Evolutionary conservation across 1,139 yeast species (phyloP).

Genomic region (Yarrowia galli): DNA sequence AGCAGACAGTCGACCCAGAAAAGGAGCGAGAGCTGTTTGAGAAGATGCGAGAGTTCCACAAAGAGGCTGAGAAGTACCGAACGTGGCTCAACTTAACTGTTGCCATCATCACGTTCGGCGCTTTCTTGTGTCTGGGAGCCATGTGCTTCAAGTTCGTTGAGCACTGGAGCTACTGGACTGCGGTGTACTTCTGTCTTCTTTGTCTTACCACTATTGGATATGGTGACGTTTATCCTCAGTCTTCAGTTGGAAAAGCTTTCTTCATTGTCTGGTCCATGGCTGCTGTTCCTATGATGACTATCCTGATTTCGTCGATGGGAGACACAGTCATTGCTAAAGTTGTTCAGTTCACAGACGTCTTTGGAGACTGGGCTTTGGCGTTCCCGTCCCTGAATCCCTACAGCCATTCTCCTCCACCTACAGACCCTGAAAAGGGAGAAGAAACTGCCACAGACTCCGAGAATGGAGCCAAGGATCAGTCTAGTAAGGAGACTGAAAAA

Average conservation of each 20-base stretch:
- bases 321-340: conserved; percentile 58
- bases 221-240: conserved; percentile 72
- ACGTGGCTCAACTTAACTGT: conserved; percentile 51
- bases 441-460: background rate
- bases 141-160: conserved; percentile 59
- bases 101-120: conserved; percentile 58
- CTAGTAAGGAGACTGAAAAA: conserved; percentile 33
- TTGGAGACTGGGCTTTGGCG: conserved; percentile 33
- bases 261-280: conserved; percentile 80
- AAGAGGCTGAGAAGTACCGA: conserved; percentile 51
- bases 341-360: conserved; percentile 35
- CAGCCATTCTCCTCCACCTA: background rate
- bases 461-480: conserved; percentile 24
- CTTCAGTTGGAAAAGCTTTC: conserved; percentile 72
- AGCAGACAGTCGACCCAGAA: conserved; percentile 29
- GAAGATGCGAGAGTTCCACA: conserved; percentile 60
- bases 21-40: conserved; percentile 57
- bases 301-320: conserved; percentile 73
- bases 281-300: conserved; percentile 89
- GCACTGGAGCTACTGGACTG: conserved; percentile 77
- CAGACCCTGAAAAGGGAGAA: conserved; percentile 12
- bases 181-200: conserved; percentile 74
- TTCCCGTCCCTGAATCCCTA: conserved; percentile 14
- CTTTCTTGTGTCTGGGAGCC: conserved; percentile 78
- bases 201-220: conserved; percentile 84